A percentile compares a stretch with the other conserved stretches of the same genome.
Evolutionary conservation across 179 eudicot species (phyloP).

Genomic region (Sideroxylon spinosum): DNA sequence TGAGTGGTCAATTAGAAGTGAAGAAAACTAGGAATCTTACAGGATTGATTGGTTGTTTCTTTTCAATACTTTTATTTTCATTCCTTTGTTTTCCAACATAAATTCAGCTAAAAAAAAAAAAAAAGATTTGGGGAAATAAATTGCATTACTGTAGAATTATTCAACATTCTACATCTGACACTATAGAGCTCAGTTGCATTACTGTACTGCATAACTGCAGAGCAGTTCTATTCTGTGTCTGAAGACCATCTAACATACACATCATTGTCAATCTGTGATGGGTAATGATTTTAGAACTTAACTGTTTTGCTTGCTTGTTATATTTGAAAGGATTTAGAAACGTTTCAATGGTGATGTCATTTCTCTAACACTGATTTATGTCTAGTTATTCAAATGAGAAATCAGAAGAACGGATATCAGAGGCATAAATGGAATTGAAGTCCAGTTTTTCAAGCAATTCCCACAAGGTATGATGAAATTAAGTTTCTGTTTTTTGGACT

Average conservation of each 20-base stretch:
- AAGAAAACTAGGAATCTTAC: neutral
- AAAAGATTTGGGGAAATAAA: neutral
- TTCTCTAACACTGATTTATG: conserved; percentile 19
- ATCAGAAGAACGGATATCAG: conserved; percentile 54
- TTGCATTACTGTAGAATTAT: neutral
- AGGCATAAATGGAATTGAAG: conserved; percentile 32
- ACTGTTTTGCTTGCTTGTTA: neutral
- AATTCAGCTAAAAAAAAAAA: neutral
- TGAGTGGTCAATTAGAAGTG: neutral
- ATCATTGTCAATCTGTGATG: neutral
- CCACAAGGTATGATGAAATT: conserved; percentile 27
- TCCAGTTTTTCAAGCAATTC: conserved; percentile 22
- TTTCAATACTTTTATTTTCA: neutral
- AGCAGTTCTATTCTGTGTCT: neutral
- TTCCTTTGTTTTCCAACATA: neutral
- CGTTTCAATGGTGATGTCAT: neutral
- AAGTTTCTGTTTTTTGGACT: neutral
- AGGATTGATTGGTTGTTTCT: too few species aligned
- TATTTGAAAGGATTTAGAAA: neutral
- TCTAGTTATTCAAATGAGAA: conserved; percentile 63
- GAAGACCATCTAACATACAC: neutral
- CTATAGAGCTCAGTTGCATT: neutral
- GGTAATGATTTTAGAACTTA: neutral
- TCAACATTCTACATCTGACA: neutral
- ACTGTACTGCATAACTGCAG: neutral